Evolutionary conservation across 345 rosid genomes (phyloP).

Genomic region (Citrus mangshanensis): DNA sequence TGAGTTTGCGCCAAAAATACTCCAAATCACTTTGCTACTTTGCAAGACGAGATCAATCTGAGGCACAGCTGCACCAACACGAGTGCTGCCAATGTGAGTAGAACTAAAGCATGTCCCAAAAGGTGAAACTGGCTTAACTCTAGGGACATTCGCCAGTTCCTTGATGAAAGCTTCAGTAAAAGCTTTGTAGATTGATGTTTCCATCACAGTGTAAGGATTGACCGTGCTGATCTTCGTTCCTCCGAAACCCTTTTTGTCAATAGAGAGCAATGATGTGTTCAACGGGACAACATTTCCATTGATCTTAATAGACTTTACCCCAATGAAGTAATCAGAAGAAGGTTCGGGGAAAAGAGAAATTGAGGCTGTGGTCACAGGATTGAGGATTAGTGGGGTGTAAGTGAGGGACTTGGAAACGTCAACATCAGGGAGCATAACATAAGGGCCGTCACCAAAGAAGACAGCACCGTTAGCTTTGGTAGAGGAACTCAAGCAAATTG

Average conservation of each 20-base stretch:
- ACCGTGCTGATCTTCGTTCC: not conserved
- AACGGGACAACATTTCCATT: not conserved
- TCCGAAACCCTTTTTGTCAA: not conserved
- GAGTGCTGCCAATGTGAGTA: not conserved
- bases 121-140: slow-evolving; percentile 13
- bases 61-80: slow-evolving; percentile 16
- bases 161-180: slow-evolving; percentile 14
- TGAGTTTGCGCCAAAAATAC: slow-evolving; percentile 23
- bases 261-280: not conserved
- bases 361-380: not conserved
- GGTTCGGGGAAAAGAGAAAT: not conserved
- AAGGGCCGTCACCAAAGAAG: slow-evolving; percentile 5
- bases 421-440: not conserved
- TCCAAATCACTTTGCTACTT: slow-evolving; percentile 18
- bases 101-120: slow-evolving; percentile 15
- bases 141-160: slow-evolving; percentile 12
- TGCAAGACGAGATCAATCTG: slow-evolving; percentile 21
- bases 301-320: not conserved
- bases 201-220: slow-evolving; percentile 8
- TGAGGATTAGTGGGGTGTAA: not conserved
- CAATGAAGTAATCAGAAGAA: not conserved
- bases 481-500: not conserved
- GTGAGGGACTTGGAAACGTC: not conserved
- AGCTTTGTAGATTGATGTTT: slow-evolving; percentile 4
- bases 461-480: not conserved